phyloP scores from a whole-genome alignment of 2,329 filamentous ascomycete genomes.

The Clarireedia sp. region DNA sequence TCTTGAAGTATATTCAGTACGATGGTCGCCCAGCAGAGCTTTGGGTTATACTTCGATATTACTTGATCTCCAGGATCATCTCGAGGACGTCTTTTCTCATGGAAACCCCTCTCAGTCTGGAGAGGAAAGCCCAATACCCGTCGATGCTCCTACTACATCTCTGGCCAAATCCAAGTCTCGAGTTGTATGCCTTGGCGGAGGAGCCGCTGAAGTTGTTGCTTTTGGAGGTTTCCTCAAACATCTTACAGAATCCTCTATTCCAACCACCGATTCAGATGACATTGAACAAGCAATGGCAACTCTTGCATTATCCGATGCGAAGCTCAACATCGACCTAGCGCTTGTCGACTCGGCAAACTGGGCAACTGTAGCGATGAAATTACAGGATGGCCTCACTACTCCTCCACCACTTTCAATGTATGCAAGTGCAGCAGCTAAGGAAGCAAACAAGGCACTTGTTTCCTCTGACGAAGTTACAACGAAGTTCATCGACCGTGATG shows the following conservation, averaged over 20 bases:
- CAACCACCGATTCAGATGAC: neutral
- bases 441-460: slow-evolving; percentile 40
- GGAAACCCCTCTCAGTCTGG: neutral
- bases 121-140: neutral
- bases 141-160: neutral
- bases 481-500: slow-evolving; percentile 41
- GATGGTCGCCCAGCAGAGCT: slow-evolving; percentile 85
- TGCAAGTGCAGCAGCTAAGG: slow-evolving; percentile 40
- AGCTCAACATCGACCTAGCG: slow-evolving; percentile 36
- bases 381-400: slow-evolving; percentile 49
- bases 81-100: slow-evolving; percentile 5
- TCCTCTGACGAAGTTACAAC: slow-evolving; percentile 32
- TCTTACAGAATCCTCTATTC: slow-evolving; percentile 18
- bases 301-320: slow-evolving; percentile 9
- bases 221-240: slow-evolving; percentile 45
- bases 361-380: slow-evolving; percentile 50
- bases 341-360: slow-evolving; percentile 82
- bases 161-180: slow-evolving; percentile 2
- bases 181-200: slow-evolving; percentile 33
- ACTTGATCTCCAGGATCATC: slow-evolving; percentile 4
- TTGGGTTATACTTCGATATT: slow-evolving; percentile 64
- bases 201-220: slow-evolving; percentile 57
- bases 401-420: slow-evolving; percentile 44
- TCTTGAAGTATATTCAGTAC: slow-evolving; percentile 73
- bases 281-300: slow-evolving; percentile 7